A percentile compares a stretch with the other conserved stretches of the same genome.
Conservation (phyloP, 805 yeast genomes). For the Candida sakaeoensis region DNA sequence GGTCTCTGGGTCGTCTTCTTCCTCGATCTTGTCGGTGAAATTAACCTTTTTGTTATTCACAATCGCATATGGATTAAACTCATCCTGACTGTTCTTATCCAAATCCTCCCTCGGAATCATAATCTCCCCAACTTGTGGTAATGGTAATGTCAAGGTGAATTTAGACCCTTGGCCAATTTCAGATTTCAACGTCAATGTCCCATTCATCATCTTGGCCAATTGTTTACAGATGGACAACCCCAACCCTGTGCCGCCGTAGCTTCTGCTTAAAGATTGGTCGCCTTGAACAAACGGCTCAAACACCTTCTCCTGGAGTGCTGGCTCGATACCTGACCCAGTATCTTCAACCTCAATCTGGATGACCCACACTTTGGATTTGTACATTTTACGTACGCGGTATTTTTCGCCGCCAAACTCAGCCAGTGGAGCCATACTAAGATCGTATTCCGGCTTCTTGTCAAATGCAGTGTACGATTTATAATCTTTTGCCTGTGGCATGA, state of each 20-base stretch:
- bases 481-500: slow-evolving; percentile 8
- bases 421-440: slow-evolving; percentile 12
- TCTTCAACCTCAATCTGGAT: slow-evolving; percentile 74
- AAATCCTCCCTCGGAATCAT: slow-evolving; percentile 33
- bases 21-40: slow-evolving; percentile 18
- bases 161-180: slow-evolving; percentile 79
- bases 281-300: slow-evolving; percentile 98
- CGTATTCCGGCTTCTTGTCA: slow-evolving; percentile 11
- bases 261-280: slow-evolving; percentile 86
- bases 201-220: slow-evolving; percentile 86
- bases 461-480: slow-evolving; percentile 8
- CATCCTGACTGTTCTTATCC: slow-evolving; percentile 56
- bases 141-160: slow-evolving; percentile 75
- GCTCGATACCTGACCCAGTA: slow-evolving; percentile 93
- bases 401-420: slow-evolving; percentile 17
- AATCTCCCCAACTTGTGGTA: slow-evolving; percentile 61
- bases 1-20: background rate
- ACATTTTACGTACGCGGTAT: slow-evolving; percentile 31
- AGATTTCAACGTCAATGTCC: slow-evolving; percentile 72
- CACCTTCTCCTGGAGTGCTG: slow-evolving; percentile 73
- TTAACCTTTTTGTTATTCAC: slow-evolving; percentile 51
- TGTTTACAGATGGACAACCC: slow-evolving; percentile 89
- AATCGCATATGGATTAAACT: slow-evolving; percentile 55
- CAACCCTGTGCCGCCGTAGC: slow-evolving; percentile 93
- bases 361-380: slow-evolving; percentile 48